Base-by-base conservation (phyloP, 1,284 basidiomycete species). In the Puccinia polysora region DNA sequence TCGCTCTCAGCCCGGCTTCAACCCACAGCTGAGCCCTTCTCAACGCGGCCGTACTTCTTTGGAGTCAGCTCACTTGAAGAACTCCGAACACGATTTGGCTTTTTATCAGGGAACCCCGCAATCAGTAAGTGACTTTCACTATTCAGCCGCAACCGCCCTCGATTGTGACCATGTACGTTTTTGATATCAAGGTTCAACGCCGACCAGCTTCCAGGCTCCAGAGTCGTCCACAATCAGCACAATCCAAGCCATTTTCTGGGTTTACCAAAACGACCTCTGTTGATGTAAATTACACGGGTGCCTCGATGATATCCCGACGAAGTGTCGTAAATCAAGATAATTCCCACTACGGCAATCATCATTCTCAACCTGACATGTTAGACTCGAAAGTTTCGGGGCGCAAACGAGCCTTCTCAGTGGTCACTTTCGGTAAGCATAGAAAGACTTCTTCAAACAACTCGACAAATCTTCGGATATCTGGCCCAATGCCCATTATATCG, bases 401-500 rank as follows among this genome's bases (percentile, higher is more conserved):
- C 28, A 58, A 55, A 32, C 65, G 53, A n/a, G 23, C 65, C 5
- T 56, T 68, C 28, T 68, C 65, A 12, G 53, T 68, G n/a, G 25
- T 49, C 7, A 10, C 34, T 7, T 59, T 68, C 8, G 40, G 25
- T 12, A 47, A 47, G 18, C 65, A 58, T 20, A 52, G 65, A 7
- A 43, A 36, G 43, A 25, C 4, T n/a, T 4, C 15, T 18, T 30
- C 52, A 10, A 36, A 0, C 2, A 15, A 30, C 20, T 4, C 38
- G 3, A 23, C n/a, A 25, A 14, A 28, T 18, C 34, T 55, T 28
- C 36, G 38, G 0, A 55, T 58, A 15, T 56, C 53, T 5, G 52
- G 52, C 2, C 36, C 55, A 14, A 56, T 34, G 28, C 49, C 52
- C 0, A 34, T 25, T 40, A 4, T 20, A 28, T 25, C 2, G 2